Conservation (phyloP, 2,329 filamentous ascomycete genomes). For the Tolypocladium capitatum region DNA sequence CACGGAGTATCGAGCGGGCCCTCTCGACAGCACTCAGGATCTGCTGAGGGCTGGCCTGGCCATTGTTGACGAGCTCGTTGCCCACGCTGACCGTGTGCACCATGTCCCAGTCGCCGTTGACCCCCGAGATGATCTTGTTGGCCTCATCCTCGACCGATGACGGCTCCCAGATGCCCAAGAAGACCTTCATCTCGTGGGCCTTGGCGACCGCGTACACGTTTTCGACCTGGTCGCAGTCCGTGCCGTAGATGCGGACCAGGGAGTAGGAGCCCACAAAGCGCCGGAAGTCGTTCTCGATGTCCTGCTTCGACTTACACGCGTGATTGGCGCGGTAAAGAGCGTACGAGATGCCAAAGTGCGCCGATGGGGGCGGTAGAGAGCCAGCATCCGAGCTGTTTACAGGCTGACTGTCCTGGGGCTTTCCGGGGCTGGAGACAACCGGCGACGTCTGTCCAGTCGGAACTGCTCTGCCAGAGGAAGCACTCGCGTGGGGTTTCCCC, state of each 20-base stretch:
- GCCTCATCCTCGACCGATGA: conserved; percentile 41
- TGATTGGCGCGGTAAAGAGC: conserved; percentile 36
- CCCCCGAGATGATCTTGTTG: conserved; percentile 43
- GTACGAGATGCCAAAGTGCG: conserved; percentile 31
- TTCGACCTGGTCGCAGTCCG: conserved; percentile 61
- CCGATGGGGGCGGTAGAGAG: conserved; percentile 2
- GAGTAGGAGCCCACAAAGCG: conserved; percentile 39
- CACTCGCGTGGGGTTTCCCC: background rate
- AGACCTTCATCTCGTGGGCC: conserved; percentile 53
- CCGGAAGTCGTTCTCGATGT: conserved; percentile 53
- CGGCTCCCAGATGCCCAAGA: conserved; percentile 62
- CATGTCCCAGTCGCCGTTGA: conserved; percentile 50
- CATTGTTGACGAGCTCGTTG: conserved; percentile 66
- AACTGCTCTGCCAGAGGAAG: background rate
- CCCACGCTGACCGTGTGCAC: conserved; percentile 65
- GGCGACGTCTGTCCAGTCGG: background rate
- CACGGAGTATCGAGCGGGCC: conserved; percentile 44
- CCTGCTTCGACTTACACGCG: conserved; percentile 50
- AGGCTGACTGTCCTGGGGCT: background rate
- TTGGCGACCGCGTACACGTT: conserved; percentile 50
- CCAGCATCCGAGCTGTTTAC: background rate
- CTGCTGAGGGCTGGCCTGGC: conserved; percentile 33
- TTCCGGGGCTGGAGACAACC: background rate
- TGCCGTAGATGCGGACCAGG: conserved; percentile 64
- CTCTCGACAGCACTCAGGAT: conserved; percentile 45